Evolutionary conservation across 148 eudicot species (phyloP).

Genomic region (Gaultheria prostrata): DNA sequence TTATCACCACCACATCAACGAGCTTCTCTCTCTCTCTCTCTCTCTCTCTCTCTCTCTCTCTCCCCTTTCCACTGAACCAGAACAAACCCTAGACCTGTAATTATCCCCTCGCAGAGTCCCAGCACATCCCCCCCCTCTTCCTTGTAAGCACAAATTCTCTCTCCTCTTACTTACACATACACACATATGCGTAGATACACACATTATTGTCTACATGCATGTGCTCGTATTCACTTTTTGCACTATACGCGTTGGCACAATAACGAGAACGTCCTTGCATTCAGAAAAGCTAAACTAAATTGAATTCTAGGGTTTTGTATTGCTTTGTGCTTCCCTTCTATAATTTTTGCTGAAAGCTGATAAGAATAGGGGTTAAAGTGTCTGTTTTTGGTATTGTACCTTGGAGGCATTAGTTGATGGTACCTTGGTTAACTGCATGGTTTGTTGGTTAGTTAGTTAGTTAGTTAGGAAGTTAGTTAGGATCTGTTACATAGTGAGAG

Average conservation of each 20-base stretch:
- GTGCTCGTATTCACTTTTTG: not conserved
- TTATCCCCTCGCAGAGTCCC: not conserved
- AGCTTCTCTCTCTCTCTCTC: not conserved
- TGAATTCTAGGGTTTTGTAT: slow-evolving; percentile 13
- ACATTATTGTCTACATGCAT: not conserved
- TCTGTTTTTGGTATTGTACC: no score
- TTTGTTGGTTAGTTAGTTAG: no score
- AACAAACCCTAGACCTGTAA: not conserved
- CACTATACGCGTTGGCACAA: not conserved
- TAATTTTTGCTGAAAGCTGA: not conserved
- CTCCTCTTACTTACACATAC: not conserved
- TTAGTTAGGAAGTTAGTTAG: no score
- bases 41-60: not conserved
- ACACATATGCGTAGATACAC: not conserved
- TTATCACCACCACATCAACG: not conserved
- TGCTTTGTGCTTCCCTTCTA: not conserved
- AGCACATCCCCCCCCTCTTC: not conserved
- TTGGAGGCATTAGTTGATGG: no score
- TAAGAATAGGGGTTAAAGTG: no score
- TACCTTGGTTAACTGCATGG: no score
- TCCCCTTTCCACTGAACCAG: not conserved
- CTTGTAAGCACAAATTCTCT: slow-evolving; percentile 8
- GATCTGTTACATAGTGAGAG: no score
- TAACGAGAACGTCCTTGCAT: not conserved
- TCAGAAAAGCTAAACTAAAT: not conserved